Percentiles rank a stretch among this genome's conserved stretches.
Conservation (phyloP, 192 early-diverging fungal species). For the Endogone sp. region DNA sequence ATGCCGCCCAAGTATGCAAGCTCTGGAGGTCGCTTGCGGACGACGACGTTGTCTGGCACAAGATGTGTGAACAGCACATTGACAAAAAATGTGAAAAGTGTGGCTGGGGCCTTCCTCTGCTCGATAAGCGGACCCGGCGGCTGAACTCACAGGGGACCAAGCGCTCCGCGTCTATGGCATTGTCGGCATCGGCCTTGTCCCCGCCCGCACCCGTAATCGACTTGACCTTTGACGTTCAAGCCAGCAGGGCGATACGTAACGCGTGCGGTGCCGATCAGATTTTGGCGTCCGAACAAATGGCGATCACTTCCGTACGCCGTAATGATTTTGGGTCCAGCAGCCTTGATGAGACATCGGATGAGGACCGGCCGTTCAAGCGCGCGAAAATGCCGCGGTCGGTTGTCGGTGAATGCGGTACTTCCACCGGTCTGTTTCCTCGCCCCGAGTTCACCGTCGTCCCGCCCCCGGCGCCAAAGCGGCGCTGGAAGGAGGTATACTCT, state of each 20-base stretch:
- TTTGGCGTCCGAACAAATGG: not conserved
- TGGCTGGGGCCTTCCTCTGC: conserved; percentile 94
- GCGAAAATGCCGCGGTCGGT: not conserved
- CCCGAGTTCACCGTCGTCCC: not conserved
- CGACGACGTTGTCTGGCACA: conserved; percentile 92
- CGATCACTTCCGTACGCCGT: not conserved
- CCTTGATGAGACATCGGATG: not conserved
- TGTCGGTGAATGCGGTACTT: not conserved
- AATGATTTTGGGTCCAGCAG: not conserved
- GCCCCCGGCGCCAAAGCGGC: conserved; percentile 41
- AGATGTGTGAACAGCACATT: conserved; percentile 98
- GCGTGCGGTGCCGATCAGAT: not conserved
- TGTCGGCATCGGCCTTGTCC: conserved; percentile 3
- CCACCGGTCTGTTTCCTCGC: not conserved
- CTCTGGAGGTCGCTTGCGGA: conserved; percentile 83
- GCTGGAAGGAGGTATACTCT: conserved; percentile 95
- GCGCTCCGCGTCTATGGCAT: not conserved
- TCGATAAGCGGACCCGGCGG: conserved; percentile 53
- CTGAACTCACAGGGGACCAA: not conserved
- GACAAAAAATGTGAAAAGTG: conserved; percentile 93
- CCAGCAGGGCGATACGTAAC: not conserved
- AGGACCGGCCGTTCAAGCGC: not conserved
- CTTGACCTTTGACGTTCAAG: not conserved
- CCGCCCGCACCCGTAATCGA: conserved; percentile 3
- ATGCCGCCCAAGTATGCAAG: conserved; percentile 82